Base-by-base conservation (phyloP, 1,284 basidiomycete genomes). In the Thelephora terrestris region DNA sequence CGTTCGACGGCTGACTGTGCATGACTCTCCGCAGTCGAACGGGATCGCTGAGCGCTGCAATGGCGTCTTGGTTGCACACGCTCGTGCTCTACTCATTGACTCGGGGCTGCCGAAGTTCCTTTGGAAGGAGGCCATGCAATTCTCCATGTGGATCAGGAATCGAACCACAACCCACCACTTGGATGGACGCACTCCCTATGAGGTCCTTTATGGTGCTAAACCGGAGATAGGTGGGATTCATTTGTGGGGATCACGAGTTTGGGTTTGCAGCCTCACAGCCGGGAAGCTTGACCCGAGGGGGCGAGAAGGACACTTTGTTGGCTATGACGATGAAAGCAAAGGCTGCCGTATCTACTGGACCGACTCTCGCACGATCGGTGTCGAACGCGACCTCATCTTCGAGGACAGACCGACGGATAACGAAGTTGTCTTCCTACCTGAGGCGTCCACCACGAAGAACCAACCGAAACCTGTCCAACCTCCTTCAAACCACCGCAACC, bases 1-100 rank as follows among this genome's bases (percentile, higher is more conserved):
- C 4, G 18, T 23, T 4, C 45, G 48, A 2, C 29, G 43, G 10
- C 54, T 54, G 18, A 54, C 55, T 7, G 50, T 50, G n/a, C 55
- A 54, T 20, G 48, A 71, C 53, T 66, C 69, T 25, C 60, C 66
- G 1, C 54, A 58, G 12, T 64, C 69, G 42, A 70, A 70, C 47
- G 67, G 69, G 20, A 59, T 66, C 36, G 65, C 67, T 0, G 68
- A 73, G 53, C 55, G 64, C 7, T 52, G 63, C n/a, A 70, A 68
- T 49, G 54, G 58, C 20, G 71, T 58, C 23, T 20, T 56, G 29
- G 24, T 55, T 2, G 53, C 59, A n/a, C 46, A 47, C 27, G 55
- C 48, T 0, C 46, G 55, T 1, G 58, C 58, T 1, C 50, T 62
- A 48, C 52, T 63, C 1, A 43, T 57, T 42, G 54, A 52, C 20